phyloP scores from a whole-genome alignment of 148 eudicot species.

The Rhododendron mucronatum region DNA sequence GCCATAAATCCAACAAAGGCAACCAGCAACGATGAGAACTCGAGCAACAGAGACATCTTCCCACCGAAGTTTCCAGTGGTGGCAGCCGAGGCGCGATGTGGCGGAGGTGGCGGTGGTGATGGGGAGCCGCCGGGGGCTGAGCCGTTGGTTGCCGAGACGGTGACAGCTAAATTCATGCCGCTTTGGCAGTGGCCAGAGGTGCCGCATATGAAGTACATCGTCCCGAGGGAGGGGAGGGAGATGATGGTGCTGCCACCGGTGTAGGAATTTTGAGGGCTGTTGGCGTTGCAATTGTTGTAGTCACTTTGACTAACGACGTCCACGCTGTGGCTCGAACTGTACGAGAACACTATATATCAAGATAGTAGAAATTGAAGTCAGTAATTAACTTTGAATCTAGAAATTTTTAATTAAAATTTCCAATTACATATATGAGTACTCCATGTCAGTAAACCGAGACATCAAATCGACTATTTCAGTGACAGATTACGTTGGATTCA shows the following conservation, averaged over 20 bases:
- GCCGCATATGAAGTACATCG: constrained; percentile 43
- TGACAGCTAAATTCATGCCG: constrained; percentile 34
- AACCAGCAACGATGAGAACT: constrained; percentile 14
- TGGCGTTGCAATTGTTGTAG: constrained; percentile 26
- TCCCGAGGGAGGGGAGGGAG: constrained; percentile 17
- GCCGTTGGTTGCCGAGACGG: constrained; percentile 9
- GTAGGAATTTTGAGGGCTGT: constrained; percentile 13
- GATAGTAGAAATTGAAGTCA: neutral
- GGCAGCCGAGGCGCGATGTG: neutral
- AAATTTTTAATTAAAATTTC: neutral
- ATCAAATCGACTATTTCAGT: too few species aligned
- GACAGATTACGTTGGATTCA: neutral
- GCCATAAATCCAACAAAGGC: constrained; percentile 17
- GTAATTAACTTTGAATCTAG: neutral
- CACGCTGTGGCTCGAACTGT: constrained; percentile 12
- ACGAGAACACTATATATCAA: constrained; percentile 21
- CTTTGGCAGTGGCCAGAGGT: constrained; percentile 28
- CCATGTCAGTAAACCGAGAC: neutral
- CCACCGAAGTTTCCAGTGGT: neutral
- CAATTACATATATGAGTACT: neutral
- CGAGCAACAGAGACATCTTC: constrained; percentile 12
- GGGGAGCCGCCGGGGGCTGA: neutral
- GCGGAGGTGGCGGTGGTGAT: neutral
- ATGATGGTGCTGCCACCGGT: constrained; percentile 20
- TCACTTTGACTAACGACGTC: constrained; percentile 22